Evolutionary conservation across 2,329 filamentous ascomycete genomes (phyloP).

Genomic region (Pestalotiopsis sp.): DNA sequence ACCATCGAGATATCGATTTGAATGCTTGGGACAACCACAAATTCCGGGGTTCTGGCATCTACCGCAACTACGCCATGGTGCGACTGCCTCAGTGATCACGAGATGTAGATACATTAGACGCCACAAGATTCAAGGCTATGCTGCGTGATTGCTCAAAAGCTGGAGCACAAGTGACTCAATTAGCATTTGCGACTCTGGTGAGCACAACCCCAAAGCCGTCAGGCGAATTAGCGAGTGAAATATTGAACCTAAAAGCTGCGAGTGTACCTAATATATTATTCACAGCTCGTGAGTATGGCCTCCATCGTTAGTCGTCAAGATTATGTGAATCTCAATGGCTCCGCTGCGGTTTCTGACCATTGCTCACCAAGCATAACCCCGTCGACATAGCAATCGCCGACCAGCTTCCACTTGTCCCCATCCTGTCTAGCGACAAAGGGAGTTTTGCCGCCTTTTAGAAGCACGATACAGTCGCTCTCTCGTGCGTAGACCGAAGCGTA

Average conservation of each 20-base stretch:
- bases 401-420: background rate
- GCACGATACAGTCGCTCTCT: background rate
- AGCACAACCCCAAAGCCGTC: too few relatives aligned
- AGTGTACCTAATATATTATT: too few relatives aligned
- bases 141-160: too few relatives aligned
- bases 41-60: conserved; percentile 18
- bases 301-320: background rate
- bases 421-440: background rate
- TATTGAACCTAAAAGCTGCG: too few relatives aligned
- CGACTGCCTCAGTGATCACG: background rate
- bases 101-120: background rate
- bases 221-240: too few relatives aligned
- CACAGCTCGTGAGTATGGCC: too few relatives aligned
- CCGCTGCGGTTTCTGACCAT: background rate
- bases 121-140: background rate
- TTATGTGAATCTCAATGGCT: background rate
- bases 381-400: background rate
- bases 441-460: background rate
- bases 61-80: conserved; percentile 19
- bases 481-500: background rate
- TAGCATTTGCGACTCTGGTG: too few relatives aligned
- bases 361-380: background rate
- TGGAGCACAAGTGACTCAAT: too few relatives aligned
- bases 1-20: conserved; percentile 16
- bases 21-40: conserved; percentile 16